Conservation (phyloP, 306 rosid genomes). For the Prunus fruticosa region DNA sequence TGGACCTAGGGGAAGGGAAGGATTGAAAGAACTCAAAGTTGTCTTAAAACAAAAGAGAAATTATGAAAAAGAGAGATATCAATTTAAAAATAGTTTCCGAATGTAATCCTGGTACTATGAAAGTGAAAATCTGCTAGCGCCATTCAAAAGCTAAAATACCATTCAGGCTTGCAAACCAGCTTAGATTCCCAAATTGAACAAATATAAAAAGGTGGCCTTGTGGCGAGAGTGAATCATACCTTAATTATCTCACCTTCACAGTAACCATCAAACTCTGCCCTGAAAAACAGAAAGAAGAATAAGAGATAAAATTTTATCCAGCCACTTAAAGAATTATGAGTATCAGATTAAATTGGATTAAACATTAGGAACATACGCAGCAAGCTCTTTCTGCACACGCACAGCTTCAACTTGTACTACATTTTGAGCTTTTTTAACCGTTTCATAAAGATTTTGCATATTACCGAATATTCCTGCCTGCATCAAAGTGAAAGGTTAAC, state of each 20-base stretch:
- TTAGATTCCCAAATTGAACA: not conserved
- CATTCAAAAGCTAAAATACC: not conserved
- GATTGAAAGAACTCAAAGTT: not conserved
- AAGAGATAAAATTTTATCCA: slow-evolving; percentile 5
- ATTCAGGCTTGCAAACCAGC: not conserved
- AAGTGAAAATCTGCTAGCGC: not conserved
- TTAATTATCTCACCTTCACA: slow-evolving; percentile 79
- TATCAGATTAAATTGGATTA: not conserved
- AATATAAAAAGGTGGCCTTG: not conserved
- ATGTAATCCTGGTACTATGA: not conserved
- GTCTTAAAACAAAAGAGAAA: not conserved
- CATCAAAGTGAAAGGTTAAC: slow-evolving; percentile 22
- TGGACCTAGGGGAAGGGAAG: not conserved
- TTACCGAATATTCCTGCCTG: slow-evolving; percentile 77
- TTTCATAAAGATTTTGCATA: slow-evolving; percentile 79
- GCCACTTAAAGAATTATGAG: not conserved
- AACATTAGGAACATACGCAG: slow-evolving; percentile 48
- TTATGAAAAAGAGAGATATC: too few relatives aligned
- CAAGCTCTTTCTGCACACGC: slow-evolving; percentile 86
- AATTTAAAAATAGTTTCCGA: not conserved
- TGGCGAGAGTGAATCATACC: slow-evolving; percentile 37
- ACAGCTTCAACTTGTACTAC: slow-evolving; percentile 88
- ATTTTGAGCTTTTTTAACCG: slow-evolving; percentile 80
- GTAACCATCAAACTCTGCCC: slow-evolving; percentile 84
- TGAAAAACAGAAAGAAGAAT: slow-evolving; percentile 38